Conservation (phyloP, 768 basidiomycete species). For the Mrakia blollopis region DNA sequence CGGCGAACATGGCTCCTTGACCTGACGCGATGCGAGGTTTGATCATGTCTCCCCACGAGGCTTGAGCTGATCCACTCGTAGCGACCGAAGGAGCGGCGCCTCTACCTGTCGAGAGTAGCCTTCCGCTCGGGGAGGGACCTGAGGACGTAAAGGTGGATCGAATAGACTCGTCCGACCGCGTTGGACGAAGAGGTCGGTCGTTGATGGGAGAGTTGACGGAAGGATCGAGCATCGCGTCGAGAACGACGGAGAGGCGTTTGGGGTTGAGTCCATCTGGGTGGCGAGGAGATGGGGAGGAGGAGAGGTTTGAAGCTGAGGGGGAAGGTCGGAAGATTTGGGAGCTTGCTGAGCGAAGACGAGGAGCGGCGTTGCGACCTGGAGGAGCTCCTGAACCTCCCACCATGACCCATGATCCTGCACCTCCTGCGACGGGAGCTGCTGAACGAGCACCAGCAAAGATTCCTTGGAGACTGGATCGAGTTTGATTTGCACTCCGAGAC, state of each 20-base stretch:
- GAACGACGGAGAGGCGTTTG: slow-evolving; percentile 43
- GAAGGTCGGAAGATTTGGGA: slow-evolving; percentile 24
- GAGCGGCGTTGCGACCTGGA: slow-evolving; percentile 33
- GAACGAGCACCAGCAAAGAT: slow-evolving; percentile 89
- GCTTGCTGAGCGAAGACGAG: slow-evolving; percentile 39
- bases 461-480: slow-evolving; percentile 55
- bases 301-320: slow-evolving; percentile 29
- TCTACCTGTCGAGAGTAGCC: neutral
- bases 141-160: slow-evolving; percentile 20
- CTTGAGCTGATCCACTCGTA: neutral
- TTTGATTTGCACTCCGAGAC: slow-evolving; percentile 35
- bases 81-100: neutral
- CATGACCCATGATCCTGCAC: slow-evolving; percentile 60
- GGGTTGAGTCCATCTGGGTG: slow-evolving; percentile 40
- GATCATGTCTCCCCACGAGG: too few species aligned
- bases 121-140: neutral
- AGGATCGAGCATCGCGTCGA: slow-evolving; percentile 42
- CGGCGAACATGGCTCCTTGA: neutral
- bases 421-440: slow-evolving; percentile 43
- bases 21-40: neutral
- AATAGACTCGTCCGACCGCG: slow-evolving; percentile 28
- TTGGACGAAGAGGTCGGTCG: slow-evolving; percentile 22
- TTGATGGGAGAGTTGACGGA: slow-evolving; percentile 10
- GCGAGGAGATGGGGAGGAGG: slow-evolving; percentile 23
- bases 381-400: slow-evolving; percentile 33